These are phyloP conservation scores for Zymoseptoria ardabiliae DNA, from an alignment of 2,329 filamentous ascomycete genomes.

Conservation along the genomic window DNA sequence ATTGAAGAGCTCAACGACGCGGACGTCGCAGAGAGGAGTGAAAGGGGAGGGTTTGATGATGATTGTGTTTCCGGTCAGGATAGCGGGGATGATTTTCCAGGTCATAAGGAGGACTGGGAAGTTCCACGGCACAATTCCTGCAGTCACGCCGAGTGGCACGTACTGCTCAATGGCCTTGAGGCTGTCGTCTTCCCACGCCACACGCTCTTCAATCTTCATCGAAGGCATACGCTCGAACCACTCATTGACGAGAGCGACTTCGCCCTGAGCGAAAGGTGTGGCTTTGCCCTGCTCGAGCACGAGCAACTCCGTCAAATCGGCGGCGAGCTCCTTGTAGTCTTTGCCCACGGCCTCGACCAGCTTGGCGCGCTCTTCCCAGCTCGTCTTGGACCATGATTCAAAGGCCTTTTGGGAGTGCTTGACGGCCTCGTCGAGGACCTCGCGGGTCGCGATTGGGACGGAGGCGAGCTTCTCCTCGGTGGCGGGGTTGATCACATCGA, in stretches of 20 bases:
- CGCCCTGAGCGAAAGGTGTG: slow-evolving; percentile 11
- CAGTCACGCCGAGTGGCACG: slow-evolving; percentile 14
- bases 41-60: slow-evolving; percentile 91
- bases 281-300: slow-evolving; percentile 18
- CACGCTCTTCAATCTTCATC: slow-evolving; percentile 15
- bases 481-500: slow-evolving; percentile 30
- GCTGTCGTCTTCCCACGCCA: slow-evolving; percentile 14
- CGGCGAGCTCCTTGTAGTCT: slow-evolving; percentile 11
- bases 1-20: slow-evolving; percentile 73
- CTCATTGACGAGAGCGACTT: slow-evolving; percentile 14
- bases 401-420: slow-evolving; percentile 30
- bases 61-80: slow-evolving; percentile 79
- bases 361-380: slow-evolving; percentile 28
- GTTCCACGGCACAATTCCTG: slow-evolving; percentile 35
- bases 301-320: slow-evolving; percentile 12
- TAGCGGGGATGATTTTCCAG: slow-evolving; percentile 66
- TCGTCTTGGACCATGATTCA: slow-evolving; percentile 27
- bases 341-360: slow-evolving; percentile 11
- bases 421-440: slow-evolving; percentile 34
- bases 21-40: slow-evolving; percentile 54
- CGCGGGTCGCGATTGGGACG: slow-evolving; percentile 31
- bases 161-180: slow-evolving; percentile 15
- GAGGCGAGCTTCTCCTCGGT: slow-evolving; percentile 30
- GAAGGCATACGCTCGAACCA: slow-evolving; percentile 15
- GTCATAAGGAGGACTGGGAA: slow-evolving; percentile 45